Evolutionary conservation across 495 filamentous ascomycete species (phyloP).

Genomic region (Aspergillus cavernicola): DNA sequence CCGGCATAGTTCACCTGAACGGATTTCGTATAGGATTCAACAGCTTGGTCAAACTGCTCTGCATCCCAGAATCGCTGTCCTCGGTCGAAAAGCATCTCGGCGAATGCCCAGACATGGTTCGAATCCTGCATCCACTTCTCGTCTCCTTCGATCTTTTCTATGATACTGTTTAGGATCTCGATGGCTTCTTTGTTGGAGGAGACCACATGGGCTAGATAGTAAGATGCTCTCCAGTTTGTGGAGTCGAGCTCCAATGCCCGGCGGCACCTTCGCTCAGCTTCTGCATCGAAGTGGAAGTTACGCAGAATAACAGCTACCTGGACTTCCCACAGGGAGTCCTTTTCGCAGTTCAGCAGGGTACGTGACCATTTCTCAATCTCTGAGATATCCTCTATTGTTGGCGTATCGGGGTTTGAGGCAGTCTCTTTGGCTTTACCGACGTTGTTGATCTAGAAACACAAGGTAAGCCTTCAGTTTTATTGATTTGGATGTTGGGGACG

Average conservation of each 20-base stretch:
- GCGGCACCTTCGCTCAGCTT: constrained; percentile 21
- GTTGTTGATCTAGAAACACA: constrained; percentile 1
- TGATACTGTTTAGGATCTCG: constrained; percentile 18
- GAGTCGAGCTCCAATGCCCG: constrained; percentile 32
- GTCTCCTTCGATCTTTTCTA: constrained; percentile 2
- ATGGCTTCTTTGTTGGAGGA: constrained; percentile 25
- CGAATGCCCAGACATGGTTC: background rate
- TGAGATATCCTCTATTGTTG: constrained; percentile 11
- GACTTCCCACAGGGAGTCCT: constrained; percentile 33
- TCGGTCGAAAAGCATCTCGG: constrained; percentile 19
- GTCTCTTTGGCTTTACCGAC: background rate
- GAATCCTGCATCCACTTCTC: constrained; percentile 7
- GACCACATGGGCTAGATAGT: constrained; percentile 27
- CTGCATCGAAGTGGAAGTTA: constrained; percentile 3
- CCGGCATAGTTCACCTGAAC: constrained; percentile 7
- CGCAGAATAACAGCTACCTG: constrained; percentile 29
- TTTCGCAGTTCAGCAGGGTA: constrained; percentile 6
- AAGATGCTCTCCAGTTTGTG: constrained; percentile 34
- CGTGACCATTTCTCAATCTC: constrained; percentile 16
- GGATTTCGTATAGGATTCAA: constrained; percentile 8
- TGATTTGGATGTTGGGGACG: background rate
- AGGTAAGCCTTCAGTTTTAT: background rate
- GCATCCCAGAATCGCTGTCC: constrained; percentile 19
- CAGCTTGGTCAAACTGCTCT: constrained; percentile 24
- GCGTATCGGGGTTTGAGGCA: background rate